Percentiles rank a stretch among this genome's conserved stretches.
Conservation (phyloP, 2,329 filamentous ascomycete species). For the Cytospora leucostoma region DNA sequence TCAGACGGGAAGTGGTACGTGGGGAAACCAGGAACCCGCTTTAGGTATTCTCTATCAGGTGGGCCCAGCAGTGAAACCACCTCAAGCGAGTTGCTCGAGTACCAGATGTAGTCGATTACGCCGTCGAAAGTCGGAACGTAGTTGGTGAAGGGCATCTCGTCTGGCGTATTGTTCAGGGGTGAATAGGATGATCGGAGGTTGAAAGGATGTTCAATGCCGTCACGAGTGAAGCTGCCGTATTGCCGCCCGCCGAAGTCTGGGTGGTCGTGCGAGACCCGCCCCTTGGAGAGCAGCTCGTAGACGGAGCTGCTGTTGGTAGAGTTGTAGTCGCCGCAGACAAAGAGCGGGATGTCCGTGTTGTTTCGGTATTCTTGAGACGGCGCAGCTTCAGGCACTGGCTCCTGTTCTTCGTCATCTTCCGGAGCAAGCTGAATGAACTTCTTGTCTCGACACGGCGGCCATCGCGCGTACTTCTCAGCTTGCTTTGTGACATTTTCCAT, state of each 20-base stretch:
- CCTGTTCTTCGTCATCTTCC: constrained; percentile 51
- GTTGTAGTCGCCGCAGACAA: constrained; percentile 97
- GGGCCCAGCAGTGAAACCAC: constrained; percentile 83
- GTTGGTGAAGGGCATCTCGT: constrained; percentile 91
- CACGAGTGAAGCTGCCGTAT: constrained; percentile 89
- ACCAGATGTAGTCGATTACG: constrained; percentile 97
- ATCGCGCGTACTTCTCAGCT: constrained; percentile 80
- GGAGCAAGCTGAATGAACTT: constrained; percentile 52
- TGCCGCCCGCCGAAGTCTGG: constrained; percentile 76
- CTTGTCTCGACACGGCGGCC: constrained; percentile 82
- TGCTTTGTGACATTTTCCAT: constrained; percentile 89
- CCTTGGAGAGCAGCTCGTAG: constrained; percentile 84
- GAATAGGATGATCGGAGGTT: constrained; percentile 88
- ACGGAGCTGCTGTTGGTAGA: constrained; percentile 85
- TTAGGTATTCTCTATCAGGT: constrained; percentile 81
- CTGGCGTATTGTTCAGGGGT: constrained; percentile 76
- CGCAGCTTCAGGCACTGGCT: constrained; percentile 64
- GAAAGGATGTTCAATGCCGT: constrained; percentile 94
- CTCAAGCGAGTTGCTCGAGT: constrained; percentile 85
- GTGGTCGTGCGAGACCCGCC: constrained; percentile 76
- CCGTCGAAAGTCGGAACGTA: constrained; percentile 93
- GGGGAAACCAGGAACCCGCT: constrained; percentile 85
- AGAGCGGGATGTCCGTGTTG: constrained; percentile 83
- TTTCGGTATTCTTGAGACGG: constrained; percentile 86
- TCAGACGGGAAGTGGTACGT: constrained; percentile 95